Evolutionary conservation across 192 early-diverging fungal species (phyloP).

Genomic region (Chytriomyces confervae): DNA sequence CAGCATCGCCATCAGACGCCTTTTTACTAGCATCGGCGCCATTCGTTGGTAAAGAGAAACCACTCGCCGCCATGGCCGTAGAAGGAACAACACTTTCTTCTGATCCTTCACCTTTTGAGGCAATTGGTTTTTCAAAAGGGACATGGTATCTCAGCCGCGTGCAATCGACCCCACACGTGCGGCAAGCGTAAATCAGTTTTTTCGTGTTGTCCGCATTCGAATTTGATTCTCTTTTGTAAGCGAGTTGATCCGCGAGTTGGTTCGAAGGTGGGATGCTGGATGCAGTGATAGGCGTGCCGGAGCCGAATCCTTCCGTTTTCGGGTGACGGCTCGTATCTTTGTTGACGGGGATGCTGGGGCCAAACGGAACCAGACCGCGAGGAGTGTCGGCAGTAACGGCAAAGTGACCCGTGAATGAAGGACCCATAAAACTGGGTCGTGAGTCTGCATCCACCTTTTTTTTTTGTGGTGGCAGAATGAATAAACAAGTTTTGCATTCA

Average conservation of each 20-base stretch:
- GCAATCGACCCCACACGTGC: slow-evolving; percentile 88
- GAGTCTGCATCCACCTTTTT: slow-evolving; percentile 31
- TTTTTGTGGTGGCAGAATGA: background rate
- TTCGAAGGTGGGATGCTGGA: slow-evolving; percentile 30
- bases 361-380: slow-evolving; percentile 88
- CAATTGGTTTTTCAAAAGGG: slow-evolving; percentile 89
- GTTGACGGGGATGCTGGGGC: slow-evolving; percentile 55
- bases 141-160: slow-evolving; percentile 82
- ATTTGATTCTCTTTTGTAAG: background rate
- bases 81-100: background rate
- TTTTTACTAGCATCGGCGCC: background rate
- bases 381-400: slow-evolving; percentile 88
- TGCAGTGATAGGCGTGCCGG: slow-evolving; percentile 5
- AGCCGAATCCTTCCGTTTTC: slow-evolving; percentile 49
- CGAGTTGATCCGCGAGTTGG: slow-evolving; percentile 30
- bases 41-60: background rate
- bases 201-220: slow-evolving; percentile 14
- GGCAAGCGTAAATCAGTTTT: slow-evolving; percentile 62
- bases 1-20: slow-evolving; percentile 33
- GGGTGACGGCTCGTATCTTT: slow-evolving; percentile 37
- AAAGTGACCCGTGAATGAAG: slow-evolving; percentile 34
- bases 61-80: background rate
- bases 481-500: background rate
- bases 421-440: slow-evolving; percentile 35
- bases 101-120: slow-evolving; percentile 46